Evolutionary conservation across 2,329 filamentous ascomycete genomes (phyloP).

Genomic region (Nannizziopsis barbatae): DNA sequence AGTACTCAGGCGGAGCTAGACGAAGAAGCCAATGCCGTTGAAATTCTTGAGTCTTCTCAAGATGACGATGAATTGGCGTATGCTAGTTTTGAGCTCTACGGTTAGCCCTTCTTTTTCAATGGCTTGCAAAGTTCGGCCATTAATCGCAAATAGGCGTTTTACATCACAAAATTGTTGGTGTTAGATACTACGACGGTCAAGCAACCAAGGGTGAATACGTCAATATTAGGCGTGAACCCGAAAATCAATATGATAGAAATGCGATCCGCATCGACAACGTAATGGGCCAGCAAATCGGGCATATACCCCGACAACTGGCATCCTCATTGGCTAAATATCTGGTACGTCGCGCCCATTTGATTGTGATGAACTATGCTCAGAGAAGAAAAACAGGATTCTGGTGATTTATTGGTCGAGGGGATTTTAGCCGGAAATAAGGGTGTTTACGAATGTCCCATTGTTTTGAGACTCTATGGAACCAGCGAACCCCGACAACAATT

Average conservation of each 20-base stretch:
- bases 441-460: slow-evolving; percentile 60
- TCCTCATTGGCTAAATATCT: slow-evolving; percentile 64
- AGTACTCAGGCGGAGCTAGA: slow-evolving; percentile 23
- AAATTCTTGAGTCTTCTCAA: slow-evolving; percentile 26
- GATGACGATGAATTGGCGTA: slow-evolving; percentile 28
- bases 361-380: not conserved
- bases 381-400: slow-evolving; percentile 36
- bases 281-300: slow-evolving; percentile 62
- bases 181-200: slow-evolving; percentile 52
- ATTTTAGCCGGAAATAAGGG: slow-evolving; percentile 56
- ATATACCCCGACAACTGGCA: slow-evolving; percentile 57
- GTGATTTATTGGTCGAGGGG: slow-evolving; percentile 55
- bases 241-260: slow-evolving; percentile 60
- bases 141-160: slow-evolving; percentile 24
- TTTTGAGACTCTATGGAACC: slow-evolving; percentile 58
- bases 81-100: slow-evolving; percentile 30
- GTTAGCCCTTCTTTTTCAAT: slow-evolving; percentile 24
- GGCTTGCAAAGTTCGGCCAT: slow-evolving; percentile 16
- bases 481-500: slow-evolving; percentile 43
- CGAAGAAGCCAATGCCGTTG: slow-evolving; percentile 28
- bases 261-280: slow-evolving; percentile 73
- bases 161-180: slow-evolving; percentile 48
- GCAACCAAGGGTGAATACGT: slow-evolving; percentile 55
- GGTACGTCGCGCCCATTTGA: slow-evolving; percentile 32
- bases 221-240: slow-evolving; percentile 52